Base-by-base conservation (phyloP, 2,329 filamentous ascomycete species). In the Claviceps paspali region DNA sequence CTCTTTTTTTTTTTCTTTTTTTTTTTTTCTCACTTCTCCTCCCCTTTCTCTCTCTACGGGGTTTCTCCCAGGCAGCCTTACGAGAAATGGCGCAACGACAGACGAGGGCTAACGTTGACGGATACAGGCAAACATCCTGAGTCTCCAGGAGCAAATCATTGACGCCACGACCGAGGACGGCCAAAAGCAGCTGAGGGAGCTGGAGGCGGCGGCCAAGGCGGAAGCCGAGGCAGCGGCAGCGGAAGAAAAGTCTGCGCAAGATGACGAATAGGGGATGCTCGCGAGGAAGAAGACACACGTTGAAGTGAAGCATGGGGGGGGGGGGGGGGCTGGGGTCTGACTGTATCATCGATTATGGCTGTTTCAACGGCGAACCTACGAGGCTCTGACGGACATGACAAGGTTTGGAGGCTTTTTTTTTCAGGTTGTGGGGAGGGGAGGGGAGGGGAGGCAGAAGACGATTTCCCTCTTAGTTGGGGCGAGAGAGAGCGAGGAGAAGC, bases 141-240 rank as follows among this genome's bases (percentile, higher is more conserved):
- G 83, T 55, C 58, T 98, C 35, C 86, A 96, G 56, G 79, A 94
- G 52, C 79, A 92, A 35, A 85, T 98, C 36, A 92, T 98, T 47
- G 91, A 98, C 61, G 84, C 86, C 1, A 98, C 86, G 32, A 93
- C 88, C 2, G 79, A 86, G 52, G 79, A 91, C 54, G 87, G 87
- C 3, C 72, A 79, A 64, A 73, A 78, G 55, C 77, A 78, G 52
- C 67, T 88, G 49, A 79, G 82, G 61, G 75, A 86, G 46, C 70
- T 93, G 42, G 79, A 85, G 55, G 67, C 70, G 19, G 58, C 57
- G 29, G 54, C 57, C 12, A 48, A 48, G 12, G 53, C 48, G 1
- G 44, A 45, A 7, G 44, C 37, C 5, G 40, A 43, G 14, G 26
- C n/a, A 6, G 22, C 17, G 15, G 35, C 18, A 6, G 19, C 27